These are phyloP conservation scores for Candida anutae DNA, from an alignment of 1,139 yeast genomes.

Conservation along the genomic window DNA sequence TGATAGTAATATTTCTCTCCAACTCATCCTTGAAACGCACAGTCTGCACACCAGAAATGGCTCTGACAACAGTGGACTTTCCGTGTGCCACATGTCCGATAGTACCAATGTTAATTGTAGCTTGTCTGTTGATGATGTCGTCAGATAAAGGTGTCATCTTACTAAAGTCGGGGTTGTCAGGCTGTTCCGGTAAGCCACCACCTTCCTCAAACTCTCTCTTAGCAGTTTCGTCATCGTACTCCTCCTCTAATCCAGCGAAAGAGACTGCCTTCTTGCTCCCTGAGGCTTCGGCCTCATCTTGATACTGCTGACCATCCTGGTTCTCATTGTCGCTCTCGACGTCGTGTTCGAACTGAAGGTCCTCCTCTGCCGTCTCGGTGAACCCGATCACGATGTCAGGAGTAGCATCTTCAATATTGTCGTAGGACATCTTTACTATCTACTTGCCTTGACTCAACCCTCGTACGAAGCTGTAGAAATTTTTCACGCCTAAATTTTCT, in stretches of 20 bases:
- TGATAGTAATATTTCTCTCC: constrained; percentile 98
- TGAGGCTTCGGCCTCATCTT: constrained; percentile 17
- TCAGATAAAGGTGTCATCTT: constrained; percentile 81
- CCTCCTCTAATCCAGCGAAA: constrained; percentile 69
- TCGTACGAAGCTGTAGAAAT: constrained; percentile 5
- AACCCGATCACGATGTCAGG: constrained; percentile 87
- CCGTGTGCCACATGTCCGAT: constrained; percentile 99
- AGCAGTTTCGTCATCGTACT: constrained; percentile 59
- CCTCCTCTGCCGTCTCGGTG: constrained; percentile 38
- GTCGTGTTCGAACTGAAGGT: constrained; percentile 35
- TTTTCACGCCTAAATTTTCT: constrained; percentile 7
- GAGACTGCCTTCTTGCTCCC: constrained; percentile 71
- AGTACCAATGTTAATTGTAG: constrained; percentile 97
- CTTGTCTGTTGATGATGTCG: constrained; percentile 96
- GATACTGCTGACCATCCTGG: constrained; percentile 26
- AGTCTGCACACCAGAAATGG: constrained; percentile 97
- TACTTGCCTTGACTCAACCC: constrained; percentile 1
- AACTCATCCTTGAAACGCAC: constrained; percentile 98
- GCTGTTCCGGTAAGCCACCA: constrained; percentile 97
- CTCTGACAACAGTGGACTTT: constrained; percentile 96
- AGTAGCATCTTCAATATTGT: constrained; percentile 76
- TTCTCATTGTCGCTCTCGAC: constrained; percentile 46
- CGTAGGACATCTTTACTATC: constrained; percentile 34
- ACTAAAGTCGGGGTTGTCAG: constrained; percentile 76
- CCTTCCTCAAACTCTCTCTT: constrained; percentile 91